Evolutionary conservation across 371 early-diverging fungal genomes (phyloP).

Genomic region (Zopfochytrium polystomum): DNA sequence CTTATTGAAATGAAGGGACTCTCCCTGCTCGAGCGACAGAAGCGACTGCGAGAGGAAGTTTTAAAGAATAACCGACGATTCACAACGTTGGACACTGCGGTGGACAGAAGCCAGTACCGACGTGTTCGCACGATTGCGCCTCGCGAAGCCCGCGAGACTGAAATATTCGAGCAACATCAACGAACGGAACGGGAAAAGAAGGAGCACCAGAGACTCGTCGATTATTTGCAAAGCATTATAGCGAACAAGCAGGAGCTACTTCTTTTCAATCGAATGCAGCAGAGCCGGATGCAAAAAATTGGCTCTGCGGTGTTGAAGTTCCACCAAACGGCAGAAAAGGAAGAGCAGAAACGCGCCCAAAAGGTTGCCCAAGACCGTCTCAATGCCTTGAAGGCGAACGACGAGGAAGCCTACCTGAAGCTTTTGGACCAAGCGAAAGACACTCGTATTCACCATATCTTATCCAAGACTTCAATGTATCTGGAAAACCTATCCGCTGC

Average conservation of each 20-base stretch:
- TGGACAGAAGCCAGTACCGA: no score
- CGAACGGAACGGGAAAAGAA: no score
- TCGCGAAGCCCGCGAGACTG: no score
- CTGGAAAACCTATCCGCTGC: constrained; percentile 74
- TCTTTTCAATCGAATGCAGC: no score
- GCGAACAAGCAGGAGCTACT: no score
- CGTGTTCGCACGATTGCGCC: no score
- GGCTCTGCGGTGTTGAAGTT: constrained; percentile 71
- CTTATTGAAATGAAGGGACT: constrained; percentile 80
- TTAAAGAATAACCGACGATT: constrained; percentile 45
- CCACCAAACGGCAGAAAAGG: constrained; percentile 80
- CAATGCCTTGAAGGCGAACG: constrained; percentile 83
- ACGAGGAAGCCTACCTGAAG: constrained; percentile 93
- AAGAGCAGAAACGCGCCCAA: constrained; percentile 81
- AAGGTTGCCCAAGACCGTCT: constrained; percentile 88
- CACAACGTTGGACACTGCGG: constrained; percentile 74
- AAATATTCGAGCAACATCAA: no score
- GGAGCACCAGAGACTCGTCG: no score
- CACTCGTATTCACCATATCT: constrained; percentile 84
- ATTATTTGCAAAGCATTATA: no score
- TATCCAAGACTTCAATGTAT: constrained; percentile 84
- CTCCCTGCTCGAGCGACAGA: constrained; percentile 72
- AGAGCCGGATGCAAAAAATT: constrained; percentile 61
- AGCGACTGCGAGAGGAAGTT: constrained; percentile 76
- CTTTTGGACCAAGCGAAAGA: constrained; percentile 92